phyloP scores from a whole-genome alignment of 1,284 basidiomycete species.

The Tranzscheliella williamsii region DNA sequence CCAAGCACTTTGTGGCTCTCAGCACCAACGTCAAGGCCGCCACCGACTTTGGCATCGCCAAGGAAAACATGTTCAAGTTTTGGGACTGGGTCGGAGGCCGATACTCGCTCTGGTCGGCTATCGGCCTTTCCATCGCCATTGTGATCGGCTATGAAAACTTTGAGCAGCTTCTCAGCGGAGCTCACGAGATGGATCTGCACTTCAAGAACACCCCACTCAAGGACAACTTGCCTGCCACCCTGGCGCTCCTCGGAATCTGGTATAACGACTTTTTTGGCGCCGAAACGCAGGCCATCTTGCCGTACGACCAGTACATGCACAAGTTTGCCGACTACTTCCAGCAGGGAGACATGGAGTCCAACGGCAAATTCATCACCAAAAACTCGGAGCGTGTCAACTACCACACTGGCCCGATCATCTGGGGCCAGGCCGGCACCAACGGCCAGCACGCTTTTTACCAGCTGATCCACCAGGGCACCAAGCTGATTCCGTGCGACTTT shows the following conservation, averaged over 20 bases:
- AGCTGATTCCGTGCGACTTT: conserved; percentile 84
- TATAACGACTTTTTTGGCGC: conserved; percentile 97
- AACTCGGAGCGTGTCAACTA: conserved; percentile 87
- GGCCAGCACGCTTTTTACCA: conserved; percentile 99
- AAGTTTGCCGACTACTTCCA: conserved; percentile 99
- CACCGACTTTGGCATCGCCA: conserved; percentile 88
- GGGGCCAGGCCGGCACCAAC: conserved; percentile 97
- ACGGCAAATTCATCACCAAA: conserved; percentile 96
- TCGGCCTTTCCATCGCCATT: conserved; percentile 90
- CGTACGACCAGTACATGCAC: conserved; percentile 98
- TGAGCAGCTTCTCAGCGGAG: conserved; percentile 83
- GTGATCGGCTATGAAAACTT: conserved; percentile 94
- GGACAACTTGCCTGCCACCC: conserved; percentile 86
- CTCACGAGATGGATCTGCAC: conserved; percentile 96
- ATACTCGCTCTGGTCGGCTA: conserved; percentile 97
- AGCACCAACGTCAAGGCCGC: conserved; percentile 95
- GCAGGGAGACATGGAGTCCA: conserved; percentile 99
- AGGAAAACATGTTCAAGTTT: conserved; percentile 98
- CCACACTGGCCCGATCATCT: conserved; percentile 97
- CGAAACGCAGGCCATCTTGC: conserved; percentile 90
- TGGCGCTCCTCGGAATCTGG: conserved; percentile 93
- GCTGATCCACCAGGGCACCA: conserved; percentile 78
- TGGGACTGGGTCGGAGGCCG: conserved; percentile 99
- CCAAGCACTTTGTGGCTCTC: conserved; percentile 98
- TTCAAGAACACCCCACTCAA: conserved; percentile 87